Base-by-base conservation (phyloP, 83 land plant species). In the Diphasiastrum complanatum region DNA sequence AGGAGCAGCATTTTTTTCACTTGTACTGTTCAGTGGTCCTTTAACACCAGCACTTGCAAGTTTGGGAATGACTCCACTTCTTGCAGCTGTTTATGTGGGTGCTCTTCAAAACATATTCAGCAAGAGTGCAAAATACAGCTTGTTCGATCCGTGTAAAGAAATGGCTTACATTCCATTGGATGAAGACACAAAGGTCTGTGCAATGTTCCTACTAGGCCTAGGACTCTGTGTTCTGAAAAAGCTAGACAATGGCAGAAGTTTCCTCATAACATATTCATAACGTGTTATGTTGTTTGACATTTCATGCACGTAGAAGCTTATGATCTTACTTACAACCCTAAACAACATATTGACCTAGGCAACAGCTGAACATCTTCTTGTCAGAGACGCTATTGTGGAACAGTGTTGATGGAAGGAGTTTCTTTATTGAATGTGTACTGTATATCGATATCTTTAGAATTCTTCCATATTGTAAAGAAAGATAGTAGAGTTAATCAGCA, bases 161-260 rank as follows among this genome's bases (percentile, higher is more conserved):
- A 95, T 95, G 99, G 99, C 97, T 14, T 95, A 95, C 52, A 95
- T 95, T 65, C 99, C 99, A 28, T 62, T 95, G 51, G 97, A 95
- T 61, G 99, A 95, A 53, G 99, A 95, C 19, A 90, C 97, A 16
- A 95, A 95, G 97, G 99, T 89, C 63, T 58, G 68, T 20, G 10
- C 16, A 11, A 16, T 32, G 24, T 6, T 54, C 11, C 25, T 14
- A 5, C 11, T 54, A 28, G 24, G 25, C 29, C 6, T 6, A 48
- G 16, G 16, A 48, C 8, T n/a, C 27, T 20, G 27, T 18, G 32
- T 20, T 51, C 11, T 50, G 3, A 60, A 33, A 20, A 40, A 41
- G 8, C 33, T 33, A 3, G 6, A 23, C 29, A 31, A 29, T 40
- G 43, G 41, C 46, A 33, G n/a, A n/a, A n/a, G n/a, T n/a, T n/a